A percentile compares a stretch with the other conserved stretches of the same genome.
These are phyloP conservation scores for Fennellomyces sp. DNA, from an alignment of 371 early-diverging fungal species.

Conservation along the genomic window DNA sequence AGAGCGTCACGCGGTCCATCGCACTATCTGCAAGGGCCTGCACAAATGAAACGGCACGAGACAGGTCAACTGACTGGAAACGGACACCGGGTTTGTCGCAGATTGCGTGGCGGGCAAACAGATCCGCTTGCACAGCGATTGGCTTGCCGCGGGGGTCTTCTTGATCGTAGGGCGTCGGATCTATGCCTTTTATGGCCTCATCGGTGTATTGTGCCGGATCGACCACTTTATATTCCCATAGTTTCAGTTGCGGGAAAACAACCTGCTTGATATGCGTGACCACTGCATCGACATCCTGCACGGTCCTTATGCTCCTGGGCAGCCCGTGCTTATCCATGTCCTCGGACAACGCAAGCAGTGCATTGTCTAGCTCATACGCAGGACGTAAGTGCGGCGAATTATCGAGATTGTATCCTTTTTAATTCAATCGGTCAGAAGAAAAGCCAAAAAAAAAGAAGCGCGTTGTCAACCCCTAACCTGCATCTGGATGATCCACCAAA, in stretches of 20 bases:
- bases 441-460: too few species aligned
- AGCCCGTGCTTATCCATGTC: slow-evolving; percentile 55
- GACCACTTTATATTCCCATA: slow-evolving; percentile 91
- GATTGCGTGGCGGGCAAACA: slow-evolving; percentile 41
- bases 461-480: slow-evolving; percentile 51
- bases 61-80: slow-evolving; percentile 53
- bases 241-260: slow-evolving; percentile 66
- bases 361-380: slow-evolving; percentile 92
- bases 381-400: slow-evolving; percentile 94
- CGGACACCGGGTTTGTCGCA: slow-evolving; percentile 35
- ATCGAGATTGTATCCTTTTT: slow-evolving; percentile 85
- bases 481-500: slow-evolving; percentile 94
- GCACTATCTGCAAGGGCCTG: slow-evolving; percentile 22
- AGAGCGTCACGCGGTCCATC: slow-evolving; percentile 35
- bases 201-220: slow-evolving; percentile 50
- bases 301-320: slow-evolving; percentile 55
- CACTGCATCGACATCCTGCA: slow-evolving; percentile 66
- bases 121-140: slow-evolving; percentile 42
- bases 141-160: slow-evolving; percentile 13
- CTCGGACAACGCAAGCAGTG: slow-evolving; percentile 73
- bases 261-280: slow-evolving; percentile 62
- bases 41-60: slow-evolving; percentile 51
- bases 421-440: too few species aligned
- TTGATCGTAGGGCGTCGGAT: slow-evolving; percentile 12
- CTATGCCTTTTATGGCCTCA: slow-evolving; percentile 21